Conservation (phyloP, 148 eudicot species). For the Camellia granthamiana region DNA sequence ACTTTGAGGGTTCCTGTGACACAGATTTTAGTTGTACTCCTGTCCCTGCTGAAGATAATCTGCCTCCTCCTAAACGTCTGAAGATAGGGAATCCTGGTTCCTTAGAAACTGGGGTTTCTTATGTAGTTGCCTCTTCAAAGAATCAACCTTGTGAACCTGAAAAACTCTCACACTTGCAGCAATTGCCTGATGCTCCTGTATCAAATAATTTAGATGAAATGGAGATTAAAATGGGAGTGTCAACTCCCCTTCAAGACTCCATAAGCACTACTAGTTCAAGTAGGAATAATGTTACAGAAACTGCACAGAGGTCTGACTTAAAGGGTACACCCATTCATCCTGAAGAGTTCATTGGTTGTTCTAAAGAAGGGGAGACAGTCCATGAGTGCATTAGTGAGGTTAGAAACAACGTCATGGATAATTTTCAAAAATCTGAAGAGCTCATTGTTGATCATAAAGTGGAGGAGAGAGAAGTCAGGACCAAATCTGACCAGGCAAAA, state of each 20-base stretch:
- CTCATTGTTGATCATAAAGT: conserved; percentile 24
- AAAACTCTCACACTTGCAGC: conserved; percentile 6
- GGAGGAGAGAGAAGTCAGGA: conserved; percentile 16
- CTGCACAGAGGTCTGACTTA: conserved; percentile 3
- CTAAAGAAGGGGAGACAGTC: conserved; percentile 8
- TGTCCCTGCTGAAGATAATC: conserved; percentile 16
- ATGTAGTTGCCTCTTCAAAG: conserved; percentile 16
- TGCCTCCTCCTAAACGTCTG: conserved; percentile 37
- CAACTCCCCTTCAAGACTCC: no score
- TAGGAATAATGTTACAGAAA: conserved; percentile 11
- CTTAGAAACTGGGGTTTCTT: conserved; percentile 20
- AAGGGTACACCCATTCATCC: conserved; percentile 19
- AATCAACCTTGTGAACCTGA: conserved; percentile 29
- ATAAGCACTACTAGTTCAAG: no score
- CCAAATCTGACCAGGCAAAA: no score
- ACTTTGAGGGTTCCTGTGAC: background rate
- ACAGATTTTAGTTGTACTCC: conserved; percentile 13
- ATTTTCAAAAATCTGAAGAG: conserved; percentile 24
- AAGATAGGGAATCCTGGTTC: conserved; percentile 27
- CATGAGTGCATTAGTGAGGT: conserved; percentile 1
- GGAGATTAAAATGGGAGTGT: no score
- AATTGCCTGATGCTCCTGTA: conserved; percentile 3
- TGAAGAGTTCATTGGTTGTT: conserved; percentile 25
- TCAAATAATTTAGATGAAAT: background rate
- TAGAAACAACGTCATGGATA: conserved; percentile 16